phyloP scores from a whole-genome alignment of 2,329 filamentous ascomycete genomes.

The Aureobasidium namibiae region DNA sequence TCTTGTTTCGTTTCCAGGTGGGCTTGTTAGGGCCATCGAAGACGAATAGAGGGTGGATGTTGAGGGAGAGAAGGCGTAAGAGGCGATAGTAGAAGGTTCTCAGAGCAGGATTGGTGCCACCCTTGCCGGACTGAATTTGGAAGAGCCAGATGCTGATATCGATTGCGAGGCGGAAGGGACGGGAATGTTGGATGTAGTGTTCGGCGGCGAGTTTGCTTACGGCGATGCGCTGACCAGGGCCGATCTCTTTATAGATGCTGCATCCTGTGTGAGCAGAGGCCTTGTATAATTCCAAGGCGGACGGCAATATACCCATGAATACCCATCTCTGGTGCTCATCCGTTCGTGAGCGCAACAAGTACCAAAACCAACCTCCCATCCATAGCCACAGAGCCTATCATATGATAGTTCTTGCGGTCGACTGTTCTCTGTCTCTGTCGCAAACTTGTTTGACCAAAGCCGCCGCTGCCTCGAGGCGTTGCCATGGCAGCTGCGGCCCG shows the following conservation, averaged over 20 bases:
- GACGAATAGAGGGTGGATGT: slow-evolving; percentile 82
- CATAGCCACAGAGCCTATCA: neutral
- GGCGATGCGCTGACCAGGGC: slow-evolving; percentile 67
- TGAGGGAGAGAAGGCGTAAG: slow-evolving; percentile 63
- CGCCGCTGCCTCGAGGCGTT: neutral
- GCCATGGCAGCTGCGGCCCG: slow-evolving; percentile 7
- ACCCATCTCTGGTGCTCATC: slow-evolving; percentile 17
- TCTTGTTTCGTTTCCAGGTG: slow-evolving; percentile 79
- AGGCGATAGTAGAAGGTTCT: slow-evolving; percentile 90
- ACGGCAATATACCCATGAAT: slow-evolving; percentile 20
- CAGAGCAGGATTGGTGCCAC: slow-evolving; percentile 81
- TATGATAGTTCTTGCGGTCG: neutral
- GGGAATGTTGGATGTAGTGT: slow-evolving; percentile 59
- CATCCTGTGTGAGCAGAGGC: slow-evolving; percentile 12
- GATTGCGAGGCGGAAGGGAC: slow-evolving; percentile 78
- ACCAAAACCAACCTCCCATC: neutral
- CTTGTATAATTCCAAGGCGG: neutral
- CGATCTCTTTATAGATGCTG: slow-evolving; percentile 87
- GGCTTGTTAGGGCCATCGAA: slow-evolving; percentile 85
- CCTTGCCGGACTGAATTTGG: slow-evolving; percentile 75
- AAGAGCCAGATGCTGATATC: slow-evolving; percentile 98
- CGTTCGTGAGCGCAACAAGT: neutral
- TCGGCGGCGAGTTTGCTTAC: slow-evolving; percentile 75
- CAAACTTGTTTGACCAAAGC: neutral
- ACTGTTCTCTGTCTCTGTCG: neutral